phyloP scores from a whole-genome alignment of 257 asterid species.

The Phtheirospermum japonicum region DNA sequence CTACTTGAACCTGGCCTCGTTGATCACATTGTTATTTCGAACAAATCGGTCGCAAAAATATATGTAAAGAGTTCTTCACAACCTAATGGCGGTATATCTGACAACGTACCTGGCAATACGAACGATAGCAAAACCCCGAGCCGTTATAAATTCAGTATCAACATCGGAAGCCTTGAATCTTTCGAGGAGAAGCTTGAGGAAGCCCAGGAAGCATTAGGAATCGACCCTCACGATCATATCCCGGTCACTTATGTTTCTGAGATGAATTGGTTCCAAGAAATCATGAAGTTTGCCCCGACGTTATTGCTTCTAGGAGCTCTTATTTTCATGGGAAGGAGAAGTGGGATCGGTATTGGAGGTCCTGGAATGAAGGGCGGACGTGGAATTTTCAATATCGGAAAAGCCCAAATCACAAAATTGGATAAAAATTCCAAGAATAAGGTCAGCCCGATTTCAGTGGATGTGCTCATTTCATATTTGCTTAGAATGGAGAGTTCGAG shows the following conservation, averaged over 20 bases:
- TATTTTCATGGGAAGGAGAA: slow-evolving; percentile 44
- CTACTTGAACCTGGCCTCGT: slow-evolving; percentile 88
- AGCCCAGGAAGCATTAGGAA: slow-evolving; percentile 73
- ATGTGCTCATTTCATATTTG: slow-evolving; percentile 6
- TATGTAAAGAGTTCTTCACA: slow-evolving; percentile 47
- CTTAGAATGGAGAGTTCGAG: neutral
- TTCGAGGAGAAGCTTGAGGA: slow-evolving; percentile 86
- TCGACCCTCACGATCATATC: slow-evolving; percentile 64
- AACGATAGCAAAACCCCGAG: slow-evolving; percentile 30
- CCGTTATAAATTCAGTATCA: slow-evolving; percentile 43
- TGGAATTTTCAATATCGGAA: slow-evolving; percentile 72
- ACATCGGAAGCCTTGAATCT: slow-evolving; percentile 65
- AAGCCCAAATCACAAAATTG: slow-evolving; percentile 67
- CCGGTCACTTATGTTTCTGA: slow-evolving; percentile 64
- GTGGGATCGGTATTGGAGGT: slow-evolving; percentile 66
- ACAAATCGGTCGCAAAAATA: slow-evolving; percentile 66
- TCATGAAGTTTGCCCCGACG: slow-evolving; percentile 42
- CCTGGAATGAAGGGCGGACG: slow-evolving; percentile 68
- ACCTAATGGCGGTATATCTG: slow-evolving; percentile 33
- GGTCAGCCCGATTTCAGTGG: slow-evolving; percentile 38
- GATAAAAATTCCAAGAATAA: slow-evolving; percentile 83
- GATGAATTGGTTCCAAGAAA: slow-evolving; percentile 45
- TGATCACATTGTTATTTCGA: slow-evolving; percentile 57
- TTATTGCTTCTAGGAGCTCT: slow-evolving; percentile 42
- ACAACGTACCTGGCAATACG: slow-evolving; percentile 29